Percentiles rank a stretch among this genome's conserved stretches.
Conservation (phyloP, 2,329 filamentous ascomycete species). For the Fusarium nygamai region DNA sequence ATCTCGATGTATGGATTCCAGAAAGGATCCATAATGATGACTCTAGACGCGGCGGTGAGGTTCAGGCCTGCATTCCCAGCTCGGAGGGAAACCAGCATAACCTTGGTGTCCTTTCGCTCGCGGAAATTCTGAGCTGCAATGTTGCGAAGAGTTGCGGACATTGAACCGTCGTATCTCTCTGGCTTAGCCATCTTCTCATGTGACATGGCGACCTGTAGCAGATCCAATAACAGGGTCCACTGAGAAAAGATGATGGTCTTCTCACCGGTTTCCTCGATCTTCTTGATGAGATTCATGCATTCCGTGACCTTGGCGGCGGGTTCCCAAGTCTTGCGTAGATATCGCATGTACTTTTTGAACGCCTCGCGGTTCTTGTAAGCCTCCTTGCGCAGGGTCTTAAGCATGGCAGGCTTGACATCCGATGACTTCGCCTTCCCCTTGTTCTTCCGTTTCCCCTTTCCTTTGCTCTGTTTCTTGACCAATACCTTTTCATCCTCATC, state of each 20-base stretch:
- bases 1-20: slow-evolving; percentile 96
- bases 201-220: slow-evolving; percentile 77
- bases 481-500: slow-evolving; percentile 36
- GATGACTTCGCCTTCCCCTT: slow-evolving; percentile 55
- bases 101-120: slow-evolving; percentile 69
- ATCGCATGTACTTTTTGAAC: slow-evolving; percentile 74
- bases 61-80: slow-evolving; percentile 90
- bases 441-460: slow-evolving; percentile 36
- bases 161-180: slow-evolving; percentile 82
- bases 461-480: slow-evolving; percentile 35
- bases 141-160: slow-evolving; percentile 76
- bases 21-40: slow-evolving; percentile 92
- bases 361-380: slow-evolving; percentile 71
- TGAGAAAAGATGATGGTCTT: slow-evolving; percentile 83
- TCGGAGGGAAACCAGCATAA: slow-evolving; percentile 83
- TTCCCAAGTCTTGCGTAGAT: slow-evolving; percentile 74
- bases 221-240: slow-evolving; percentile 78
- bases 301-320: slow-evolving; percentile 86
- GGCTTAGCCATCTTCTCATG: slow-evolving; percentile 70
- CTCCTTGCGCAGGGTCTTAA: slow-evolving; percentile 73
- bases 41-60: slow-evolving; percentile 81
- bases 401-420: slow-evolving; percentile 62
- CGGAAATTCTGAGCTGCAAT: slow-evolving; percentile 73
- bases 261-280: slow-evolving; percentile 68
- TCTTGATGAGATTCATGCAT: slow-evolving; percentile 76